Conservation (phyloP, 2,329 filamentous ascomycete species). For the Thielaviopsis ethacetica region DNA sequence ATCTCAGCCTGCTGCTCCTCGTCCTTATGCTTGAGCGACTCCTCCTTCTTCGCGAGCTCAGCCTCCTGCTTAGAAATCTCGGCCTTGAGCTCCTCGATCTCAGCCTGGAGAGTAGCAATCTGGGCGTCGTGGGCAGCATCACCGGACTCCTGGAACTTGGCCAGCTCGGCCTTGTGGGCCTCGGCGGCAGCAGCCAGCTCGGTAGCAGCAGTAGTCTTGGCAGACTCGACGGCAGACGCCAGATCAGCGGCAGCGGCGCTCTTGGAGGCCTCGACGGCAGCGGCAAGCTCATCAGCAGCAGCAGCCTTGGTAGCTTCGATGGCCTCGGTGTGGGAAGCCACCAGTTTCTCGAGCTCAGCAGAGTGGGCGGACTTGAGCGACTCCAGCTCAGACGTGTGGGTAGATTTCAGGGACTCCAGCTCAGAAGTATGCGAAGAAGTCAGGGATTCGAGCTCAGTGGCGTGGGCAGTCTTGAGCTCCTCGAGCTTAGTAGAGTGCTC, state of each 20-base stretch:
- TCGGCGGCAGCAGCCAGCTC: slow-evolving; percentile 22
- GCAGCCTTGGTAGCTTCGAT: slow-evolving; percentile 23
- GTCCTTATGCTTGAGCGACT: slow-evolving; percentile 12
- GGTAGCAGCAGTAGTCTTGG: slow-evolving; percentile 25
- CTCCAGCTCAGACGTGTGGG: slow-evolving; percentile 30
- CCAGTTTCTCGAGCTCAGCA: slow-evolving; percentile 30
- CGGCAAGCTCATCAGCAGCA: slow-evolving; percentile 24
- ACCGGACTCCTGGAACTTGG: slow-evolving; percentile 23
- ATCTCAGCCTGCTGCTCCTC: slow-evolving; percentile 8
- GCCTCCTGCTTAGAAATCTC: slow-evolving; percentile 15
- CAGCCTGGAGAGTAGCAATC: slow-evolving; percentile 32
- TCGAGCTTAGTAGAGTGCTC: slow-evolving; percentile 28
- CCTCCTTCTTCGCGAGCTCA: slow-evolving; percentile 13
- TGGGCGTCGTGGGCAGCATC: slow-evolving; percentile 25
- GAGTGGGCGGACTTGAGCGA: slow-evolving; percentile 27
- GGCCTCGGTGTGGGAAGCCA: slow-evolving; percentile 25
- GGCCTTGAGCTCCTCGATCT: slow-evolving; percentile 19
- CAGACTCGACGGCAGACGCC: slow-evolving; percentile 22
- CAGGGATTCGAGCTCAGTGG: slow-evolving; percentile 15
- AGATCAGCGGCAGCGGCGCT: slow-evolving; percentile 22
- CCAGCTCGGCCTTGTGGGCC: slow-evolving; percentile 24
- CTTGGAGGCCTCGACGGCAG: slow-evolving; percentile 22
- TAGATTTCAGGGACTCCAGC: slow-evolving; percentile 24
- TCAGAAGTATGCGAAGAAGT: slow-evolving; percentile 15
- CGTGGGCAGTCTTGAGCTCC: slow-evolving; percentile 24